These are phyloP conservation scores for Fusarium nygamai DNA, from an alignment of 2,329 filamentous ascomycete species.

Conservation along the genomic window DNA sequence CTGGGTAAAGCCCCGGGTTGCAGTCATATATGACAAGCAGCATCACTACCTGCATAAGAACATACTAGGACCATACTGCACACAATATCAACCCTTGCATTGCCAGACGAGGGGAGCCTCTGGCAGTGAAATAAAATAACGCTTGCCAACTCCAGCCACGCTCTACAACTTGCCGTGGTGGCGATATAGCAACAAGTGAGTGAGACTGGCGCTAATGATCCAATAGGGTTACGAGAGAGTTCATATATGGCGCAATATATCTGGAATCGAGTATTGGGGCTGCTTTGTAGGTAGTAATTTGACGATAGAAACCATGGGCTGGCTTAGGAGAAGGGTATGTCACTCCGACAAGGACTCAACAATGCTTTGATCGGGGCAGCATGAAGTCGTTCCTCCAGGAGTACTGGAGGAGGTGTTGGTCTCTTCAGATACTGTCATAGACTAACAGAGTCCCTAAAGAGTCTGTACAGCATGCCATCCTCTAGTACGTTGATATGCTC, in stretches of 20 bases:
- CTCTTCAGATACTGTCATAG: background rate
- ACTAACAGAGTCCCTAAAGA: background rate
- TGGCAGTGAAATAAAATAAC: background rate
- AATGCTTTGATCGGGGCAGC: background rate
- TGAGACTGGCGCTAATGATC: background rate
- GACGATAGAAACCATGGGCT: background rate
- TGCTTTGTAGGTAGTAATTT: background rate
- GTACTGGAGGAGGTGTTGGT: background rate
- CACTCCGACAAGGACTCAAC: background rate
- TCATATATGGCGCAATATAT: background rate
- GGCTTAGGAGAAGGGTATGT: background rate
- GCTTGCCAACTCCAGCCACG: background rate
- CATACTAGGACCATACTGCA: background rate
- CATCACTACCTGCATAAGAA: constrained; percentile 19
- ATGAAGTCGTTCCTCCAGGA: too few relatives aligned
- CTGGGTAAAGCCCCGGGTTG: constrained; percentile 11
- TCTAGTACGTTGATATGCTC: background rate
- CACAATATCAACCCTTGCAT: background rate
- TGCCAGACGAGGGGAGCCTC: background rate
- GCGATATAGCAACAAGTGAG: background rate
- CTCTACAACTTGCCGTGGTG: background rate
- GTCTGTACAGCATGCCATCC: background rate
- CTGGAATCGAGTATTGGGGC: too few relatives aligned
- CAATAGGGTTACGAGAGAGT: background rate
- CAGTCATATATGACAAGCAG: constrained; percentile 34